Conservation (phyloP, 176 grass and related monocot genomes). For the Ananas comosus region DNA sequence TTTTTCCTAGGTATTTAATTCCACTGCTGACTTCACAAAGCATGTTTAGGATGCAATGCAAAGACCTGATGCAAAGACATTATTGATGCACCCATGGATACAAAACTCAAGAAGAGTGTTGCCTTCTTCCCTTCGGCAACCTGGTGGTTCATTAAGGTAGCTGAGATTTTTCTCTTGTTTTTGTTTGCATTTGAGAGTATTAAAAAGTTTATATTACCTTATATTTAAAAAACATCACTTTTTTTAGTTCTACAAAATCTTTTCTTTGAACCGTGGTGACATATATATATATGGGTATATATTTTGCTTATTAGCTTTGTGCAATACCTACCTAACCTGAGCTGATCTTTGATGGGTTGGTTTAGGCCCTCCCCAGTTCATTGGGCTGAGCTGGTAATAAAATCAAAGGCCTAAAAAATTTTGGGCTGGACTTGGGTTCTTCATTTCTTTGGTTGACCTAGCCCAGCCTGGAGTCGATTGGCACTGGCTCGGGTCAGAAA, state of each 20-base stretch:
- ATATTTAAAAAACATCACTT: background rate
- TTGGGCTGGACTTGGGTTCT: no score
- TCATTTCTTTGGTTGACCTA: no score
- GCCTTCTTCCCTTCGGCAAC: constrained; percentile 57
- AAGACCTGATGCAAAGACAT: constrained; percentile 94
- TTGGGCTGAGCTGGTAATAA: no score
- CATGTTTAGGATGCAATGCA: constrained; percentile 80
- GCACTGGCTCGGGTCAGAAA: no score
- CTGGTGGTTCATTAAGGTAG: constrained; percentile 49
- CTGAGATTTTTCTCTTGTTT: constrained; percentile 5
- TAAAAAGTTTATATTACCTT: background rate
- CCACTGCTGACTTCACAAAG: constrained; percentile 28
- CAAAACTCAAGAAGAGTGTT: constrained; percentile 78
- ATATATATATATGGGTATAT: background rate
- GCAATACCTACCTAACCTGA: no score
- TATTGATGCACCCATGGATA: constrained; percentile 90
- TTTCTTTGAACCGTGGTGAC: constrained; percentile 22
- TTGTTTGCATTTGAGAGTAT: background rate
- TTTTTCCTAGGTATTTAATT: constrained; percentile 11
- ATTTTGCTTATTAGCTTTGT: background rate
- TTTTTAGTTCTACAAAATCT: constrained; percentile 1
- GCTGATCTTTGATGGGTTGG: no score
- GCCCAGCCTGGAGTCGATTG: no score
- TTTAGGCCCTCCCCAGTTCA: no score
- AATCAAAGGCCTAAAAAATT: no score